Evolutionary conservation across 179 eudicot species (phyloP).

Genomic region (Patellifolia procumbens): DNA sequence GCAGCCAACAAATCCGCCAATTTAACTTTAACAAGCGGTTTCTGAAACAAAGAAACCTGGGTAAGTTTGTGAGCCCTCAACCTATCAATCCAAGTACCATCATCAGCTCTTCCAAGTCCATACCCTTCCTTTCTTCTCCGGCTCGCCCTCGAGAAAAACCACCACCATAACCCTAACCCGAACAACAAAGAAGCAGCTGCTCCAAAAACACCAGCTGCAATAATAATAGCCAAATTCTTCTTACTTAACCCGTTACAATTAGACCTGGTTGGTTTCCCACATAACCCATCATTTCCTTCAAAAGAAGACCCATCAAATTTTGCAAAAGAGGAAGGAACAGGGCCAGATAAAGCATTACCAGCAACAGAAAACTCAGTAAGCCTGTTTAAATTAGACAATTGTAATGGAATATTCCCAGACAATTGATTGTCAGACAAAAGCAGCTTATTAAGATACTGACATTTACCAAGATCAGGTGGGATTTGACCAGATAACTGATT

Average conservation of each 20-base stretch:
- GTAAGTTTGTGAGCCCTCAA: conserved; percentile 72
- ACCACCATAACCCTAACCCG: conserved; percentile 89
- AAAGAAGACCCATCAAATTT: conserved; percentile 34
- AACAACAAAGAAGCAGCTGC: conserved; percentile 68
- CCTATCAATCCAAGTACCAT: conserved; percentile 66
- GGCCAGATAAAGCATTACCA: conserved; percentile 53
- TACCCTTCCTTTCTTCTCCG: conserved; percentile 57
- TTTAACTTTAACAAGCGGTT: conserved; percentile 82
- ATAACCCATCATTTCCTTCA: conserved; percentile 62
- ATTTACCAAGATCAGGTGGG: conserved; percentile 61
- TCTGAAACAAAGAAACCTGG: conserved; percentile 85
- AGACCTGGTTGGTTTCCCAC: conserved; percentile 57
- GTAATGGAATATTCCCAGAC: conserved; percentile 61
- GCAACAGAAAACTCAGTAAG: conserved; percentile 58
- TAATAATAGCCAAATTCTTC: conserved; percentile 71
- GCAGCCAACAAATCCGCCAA: conserved; percentile 67
- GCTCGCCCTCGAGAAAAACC: conserved; percentile 53
- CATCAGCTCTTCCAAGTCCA: conserved; percentile 60
- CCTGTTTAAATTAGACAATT: conserved; percentile 58
- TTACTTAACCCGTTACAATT: conserved; percentile 69
- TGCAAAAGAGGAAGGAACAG: conserved; percentile 44
- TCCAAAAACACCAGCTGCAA: conserved; percentile 87
- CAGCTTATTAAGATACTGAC: conserved; percentile 64
- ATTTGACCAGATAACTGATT: conserved; percentile 62
- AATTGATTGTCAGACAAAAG: conserved; percentile 49